These are phyloP conservation scores for Diplosphaera chodatii DNA, from an alignment of 139 green algal genomes.

Conservation along the genomic window DNA sequence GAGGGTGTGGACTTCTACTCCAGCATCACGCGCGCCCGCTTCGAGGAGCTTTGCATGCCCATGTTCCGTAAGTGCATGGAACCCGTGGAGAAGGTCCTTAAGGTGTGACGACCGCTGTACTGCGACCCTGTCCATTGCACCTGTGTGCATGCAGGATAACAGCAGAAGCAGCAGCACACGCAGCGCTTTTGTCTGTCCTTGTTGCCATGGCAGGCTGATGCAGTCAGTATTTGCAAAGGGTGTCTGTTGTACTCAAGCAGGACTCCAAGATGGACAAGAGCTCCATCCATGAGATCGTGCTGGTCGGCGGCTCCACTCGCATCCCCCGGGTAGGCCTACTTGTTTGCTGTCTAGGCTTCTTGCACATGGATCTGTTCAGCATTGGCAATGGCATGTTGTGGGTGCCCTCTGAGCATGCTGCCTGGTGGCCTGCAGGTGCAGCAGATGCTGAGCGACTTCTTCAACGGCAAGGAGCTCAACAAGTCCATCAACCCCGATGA, in stretches of 20 bases:
- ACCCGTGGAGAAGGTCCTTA: conserved; percentile 87
- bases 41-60: conserved; percentile 99
- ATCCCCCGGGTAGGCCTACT: conserved; percentile 81
- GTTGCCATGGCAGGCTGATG: too few species aligned
- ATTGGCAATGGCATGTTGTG: too few species aligned
- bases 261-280: conserved; percentile 89
- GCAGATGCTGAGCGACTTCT: conserved; percentile 94
- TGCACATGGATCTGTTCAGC: too few species aligned
- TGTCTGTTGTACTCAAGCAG: too few species aligned
- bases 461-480: conserved; percentile 98
- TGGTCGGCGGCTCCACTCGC: conserved; percentile 80
- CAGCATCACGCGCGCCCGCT: conserved; percentile 92
- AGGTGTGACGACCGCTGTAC: conserved; percentile 36
- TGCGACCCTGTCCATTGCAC: conserved; percentile 28
- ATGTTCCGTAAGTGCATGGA: conserved; percentile 99
- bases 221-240: too few species aligned
- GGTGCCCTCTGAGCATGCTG: too few species aligned
- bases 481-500: conserved; percentile 99
- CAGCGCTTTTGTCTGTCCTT: too few species aligned
- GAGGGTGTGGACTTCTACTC: conserved; percentile 97
- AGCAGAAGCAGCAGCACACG: conserved; percentile 49
- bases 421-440: conserved; percentile 76
- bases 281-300: conserved; percentile 69
- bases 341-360: too few species aligned
- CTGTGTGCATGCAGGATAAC: conserved; percentile 54